These are phyloP conservation scores for Aeminium ludgeri DNA, from an alignment of 495 filamentous ascomycete species.

Conservation along the genomic window DNA sequence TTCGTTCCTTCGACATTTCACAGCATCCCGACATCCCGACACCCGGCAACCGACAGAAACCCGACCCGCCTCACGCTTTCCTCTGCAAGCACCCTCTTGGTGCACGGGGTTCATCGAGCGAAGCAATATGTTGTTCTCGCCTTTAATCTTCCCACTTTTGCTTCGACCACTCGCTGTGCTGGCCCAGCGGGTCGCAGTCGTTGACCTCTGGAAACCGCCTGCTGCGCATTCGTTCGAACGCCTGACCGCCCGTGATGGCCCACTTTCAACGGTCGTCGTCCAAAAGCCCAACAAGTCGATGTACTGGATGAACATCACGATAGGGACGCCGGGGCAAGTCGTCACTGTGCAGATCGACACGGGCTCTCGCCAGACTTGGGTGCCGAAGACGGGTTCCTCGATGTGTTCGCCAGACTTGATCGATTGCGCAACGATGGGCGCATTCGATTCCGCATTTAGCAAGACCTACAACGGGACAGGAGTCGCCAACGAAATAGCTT, in stretches of 20 bases:
- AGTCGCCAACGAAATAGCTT: conserved; percentile 41
- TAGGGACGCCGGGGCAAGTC: conserved; percentile 30
- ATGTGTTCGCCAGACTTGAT: conserved; percentile 1
- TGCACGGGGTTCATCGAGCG: no score
- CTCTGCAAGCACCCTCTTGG: no score
- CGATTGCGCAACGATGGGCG: conserved; percentile 2
- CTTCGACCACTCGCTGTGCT: not conserved
- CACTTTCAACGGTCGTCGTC: not conserved
- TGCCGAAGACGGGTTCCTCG: conserved; percentile 15
- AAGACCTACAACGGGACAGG: conserved; percentile 3
- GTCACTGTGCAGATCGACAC: conserved; percentile 32
- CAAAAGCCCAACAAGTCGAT: conserved; percentile 12
- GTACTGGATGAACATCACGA: conserved; percentile 29
- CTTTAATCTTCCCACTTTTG: not conserved
- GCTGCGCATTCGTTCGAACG: not conserved
- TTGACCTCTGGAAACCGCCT: not conserved
- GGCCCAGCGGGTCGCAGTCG: not conserved
- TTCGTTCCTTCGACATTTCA: no score
- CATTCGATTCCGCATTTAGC: conserved; percentile 1
- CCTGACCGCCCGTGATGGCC: no score
- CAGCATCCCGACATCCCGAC: no score
- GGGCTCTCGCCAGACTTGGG: conserved; percentile 70
- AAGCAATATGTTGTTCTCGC: no score
- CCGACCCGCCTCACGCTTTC: no score
- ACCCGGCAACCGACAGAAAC: no score